phyloP scores from a whole-genome alignment of 2,329 filamentous ascomycete species.

The Verticillium dahliae region DNA sequence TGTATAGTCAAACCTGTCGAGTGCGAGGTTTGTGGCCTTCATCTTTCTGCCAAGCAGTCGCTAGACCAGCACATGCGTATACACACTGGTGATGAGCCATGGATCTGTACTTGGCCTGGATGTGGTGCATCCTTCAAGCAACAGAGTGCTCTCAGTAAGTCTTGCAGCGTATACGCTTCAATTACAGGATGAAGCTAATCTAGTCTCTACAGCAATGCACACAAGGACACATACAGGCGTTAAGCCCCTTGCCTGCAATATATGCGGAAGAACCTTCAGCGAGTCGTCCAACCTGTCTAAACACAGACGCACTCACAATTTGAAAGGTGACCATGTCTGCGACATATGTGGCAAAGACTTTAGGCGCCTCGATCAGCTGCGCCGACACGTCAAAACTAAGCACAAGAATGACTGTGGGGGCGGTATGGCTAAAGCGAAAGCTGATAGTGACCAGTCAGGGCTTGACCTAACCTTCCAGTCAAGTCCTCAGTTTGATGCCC shows the following conservation, averaged over 20 bases:
- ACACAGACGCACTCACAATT: slow-evolving; percentile 55
- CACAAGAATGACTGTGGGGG: neutral
- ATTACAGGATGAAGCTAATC: neutral
- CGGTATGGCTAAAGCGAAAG: neutral
- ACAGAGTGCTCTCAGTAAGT: slow-evolving; percentile 59
- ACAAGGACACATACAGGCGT: slow-evolving; percentile 59
- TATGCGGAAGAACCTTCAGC: slow-evolving; percentile 53
- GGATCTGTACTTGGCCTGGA: slow-evolving; percentile 39
- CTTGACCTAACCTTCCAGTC: neutral
- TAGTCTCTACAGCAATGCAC: slow-evolving; percentile 49
- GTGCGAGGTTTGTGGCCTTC: slow-evolving; percentile 47
- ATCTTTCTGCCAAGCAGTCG: slow-evolving; percentile 61
- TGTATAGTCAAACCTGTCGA: slow-evolving; percentile 50
- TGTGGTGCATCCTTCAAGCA: slow-evolving; percentile 58
- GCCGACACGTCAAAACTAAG: slow-evolving; percentile 35
- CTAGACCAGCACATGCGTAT: slow-evolving; percentile 61
- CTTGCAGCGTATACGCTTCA: too few species aligned
- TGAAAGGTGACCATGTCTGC: slow-evolving; percentile 45
- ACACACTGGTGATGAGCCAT: slow-evolving; percentile 60
- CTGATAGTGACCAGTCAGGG: neutral
- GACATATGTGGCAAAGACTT: slow-evolving; percentile 50
- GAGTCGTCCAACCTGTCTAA: slow-evolving; percentile 63
- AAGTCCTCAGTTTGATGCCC: neutral
- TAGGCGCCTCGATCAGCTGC: slow-evolving; percentile 53
- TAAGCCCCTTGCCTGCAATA: slow-evolving; percentile 53